These are phyloP conservation scores for Jaapia argillacea DNA, from an alignment of 768 basidiomycete genomes.

Conservation along the genomic window DNA sequence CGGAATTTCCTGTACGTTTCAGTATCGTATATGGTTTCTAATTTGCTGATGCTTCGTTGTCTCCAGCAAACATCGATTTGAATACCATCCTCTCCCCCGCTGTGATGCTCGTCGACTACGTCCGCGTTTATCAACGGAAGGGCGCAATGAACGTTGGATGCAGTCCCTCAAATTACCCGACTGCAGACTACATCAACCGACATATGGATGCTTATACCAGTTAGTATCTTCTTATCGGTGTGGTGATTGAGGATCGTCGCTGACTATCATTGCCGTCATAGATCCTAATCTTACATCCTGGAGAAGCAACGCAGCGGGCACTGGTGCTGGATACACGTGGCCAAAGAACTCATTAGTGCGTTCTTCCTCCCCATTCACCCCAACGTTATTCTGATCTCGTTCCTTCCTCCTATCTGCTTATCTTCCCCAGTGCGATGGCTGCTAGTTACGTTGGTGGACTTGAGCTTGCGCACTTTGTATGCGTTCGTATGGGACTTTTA, in stretches of 20 bases:
- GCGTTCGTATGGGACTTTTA: too few relatives aligned
- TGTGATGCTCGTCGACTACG: slow-evolving; percentile 66
- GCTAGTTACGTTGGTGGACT: too few relatives aligned
- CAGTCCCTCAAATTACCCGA: slow-evolving; percentile 54
- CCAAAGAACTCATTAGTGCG: slow-evolving; percentile 16
- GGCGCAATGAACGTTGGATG: slow-evolving; percentile 54
- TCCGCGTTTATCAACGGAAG: slow-evolving; percentile 69
- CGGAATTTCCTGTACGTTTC: slow-evolving; percentile 42
- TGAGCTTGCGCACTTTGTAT: too few relatives aligned
- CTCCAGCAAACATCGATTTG: slow-evolving; percentile 40
- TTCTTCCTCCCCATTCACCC: too few relatives aligned
- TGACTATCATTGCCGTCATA: slow-evolving; percentile 7
- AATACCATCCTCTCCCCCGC: slow-evolving; percentile 58
- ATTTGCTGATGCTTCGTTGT: background rate
- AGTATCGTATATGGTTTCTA: background rate
- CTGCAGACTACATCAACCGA: slow-evolving; percentile 45
- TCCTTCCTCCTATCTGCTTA: background rate
- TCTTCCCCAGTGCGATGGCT: background rate
- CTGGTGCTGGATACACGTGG: slow-evolving; percentile 20
- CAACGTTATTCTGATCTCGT: background rate
- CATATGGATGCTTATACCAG: slow-evolving; percentile 51
- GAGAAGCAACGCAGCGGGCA: slow-evolving; percentile 9
- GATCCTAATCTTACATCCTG: slow-evolving; percentile 22
- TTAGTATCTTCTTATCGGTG: slow-evolving; percentile 24
- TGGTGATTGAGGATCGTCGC: background rate